Conservation (phyloP, 108 stramenopile genomes). For the Aureococcus anophagefferens region DNA sequence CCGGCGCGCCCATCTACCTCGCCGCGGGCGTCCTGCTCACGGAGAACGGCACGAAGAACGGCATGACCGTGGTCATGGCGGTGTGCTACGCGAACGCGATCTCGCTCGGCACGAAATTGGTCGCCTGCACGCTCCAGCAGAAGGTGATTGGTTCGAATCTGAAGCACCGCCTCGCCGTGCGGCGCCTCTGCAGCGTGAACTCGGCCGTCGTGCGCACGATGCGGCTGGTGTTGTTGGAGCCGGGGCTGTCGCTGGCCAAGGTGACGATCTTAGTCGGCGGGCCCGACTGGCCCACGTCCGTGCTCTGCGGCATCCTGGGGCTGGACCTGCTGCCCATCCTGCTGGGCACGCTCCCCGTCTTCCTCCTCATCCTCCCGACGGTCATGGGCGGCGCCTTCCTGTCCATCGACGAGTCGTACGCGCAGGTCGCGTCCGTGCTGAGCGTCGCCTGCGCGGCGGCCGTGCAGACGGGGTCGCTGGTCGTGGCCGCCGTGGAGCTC, state of each 20-base stretch:
- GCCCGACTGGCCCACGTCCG: constrained; percentile 51
- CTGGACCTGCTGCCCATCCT: constrained; percentile 47
- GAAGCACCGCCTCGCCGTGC: no score
- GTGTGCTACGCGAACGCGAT: no score
- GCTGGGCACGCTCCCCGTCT: constrained; percentile 48
- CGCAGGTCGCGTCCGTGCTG: constrained; percentile 37
- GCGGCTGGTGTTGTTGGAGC: no score
- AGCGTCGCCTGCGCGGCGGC: constrained; percentile 33
- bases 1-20: no score
- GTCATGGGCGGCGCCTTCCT: constrained; percentile 46
- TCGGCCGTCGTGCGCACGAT: no score
- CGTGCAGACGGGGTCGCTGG: constrained; percentile 49
- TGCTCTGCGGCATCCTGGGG: constrained; percentile 52
- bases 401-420: constrained; percentile 19
- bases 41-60: no score
- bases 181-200: no score
- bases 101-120: no score
- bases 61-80: no score
- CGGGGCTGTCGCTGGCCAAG: constrained; percentile 34
- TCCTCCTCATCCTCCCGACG: constrained; percentile 49
- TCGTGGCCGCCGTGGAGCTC: constrained; percentile 46
- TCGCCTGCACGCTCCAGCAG: no score
- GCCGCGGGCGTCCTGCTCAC: no score
- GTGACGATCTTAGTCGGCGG: constrained; percentile 52
- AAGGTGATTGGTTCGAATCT: no score